Base-by-base conservation (phyloP, 164 flowering plant species). In the Magnolia sinica region DNA sequence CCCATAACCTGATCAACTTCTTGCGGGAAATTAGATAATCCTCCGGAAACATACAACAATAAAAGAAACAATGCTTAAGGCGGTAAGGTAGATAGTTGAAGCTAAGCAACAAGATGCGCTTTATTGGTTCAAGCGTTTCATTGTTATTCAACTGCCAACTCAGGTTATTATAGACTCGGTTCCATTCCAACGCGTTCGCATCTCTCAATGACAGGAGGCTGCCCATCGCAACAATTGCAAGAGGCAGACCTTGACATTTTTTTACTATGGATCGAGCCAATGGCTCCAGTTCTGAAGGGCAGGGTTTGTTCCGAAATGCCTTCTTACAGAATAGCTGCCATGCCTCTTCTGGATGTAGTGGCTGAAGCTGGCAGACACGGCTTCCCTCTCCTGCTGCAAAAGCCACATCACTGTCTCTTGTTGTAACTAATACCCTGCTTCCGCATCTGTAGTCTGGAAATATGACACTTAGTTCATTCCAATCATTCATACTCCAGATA, bases 61-160 rank as follows among this genome's bases (percentile, higher is more conserved):
- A 81, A 9, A 76, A 1, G 61, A 83, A 83, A 61, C 83, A 83
- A 9, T 22, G 79, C 68, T 78, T 83, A 19, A 81, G 71, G 22
- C 51, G 23, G 14, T 66, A 58, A 0, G 83, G 83, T 18, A 83
- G 50, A 31, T 81, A 22, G 9, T 68, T 18, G 68, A 51, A 75
- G 66, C 81, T 68, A 18, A 76, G 64, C 51, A 72, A 66, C 73
- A 76, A 31, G 2, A 69, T 58, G 27, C 64, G 37, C 13, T 69
- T 55, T 8, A 27, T 19, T 19, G 24, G 55, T 37, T 29, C 18
- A 76, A 76, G 73, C 29, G 7, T 10, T n/a, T 22, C 49, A 10
- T 52, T 76, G 66, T 65, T 76, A 37, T 37, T 75, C 71, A 71
- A 31, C 61, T 76, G 80, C 84, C 72, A 71, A 73, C 64, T 68